These are phyloP conservation scores for Zymoseptoria passerinii DNA, from an alignment of 2,329 filamentous ascomycete genomes.

Conservation along the genomic window DNA sequence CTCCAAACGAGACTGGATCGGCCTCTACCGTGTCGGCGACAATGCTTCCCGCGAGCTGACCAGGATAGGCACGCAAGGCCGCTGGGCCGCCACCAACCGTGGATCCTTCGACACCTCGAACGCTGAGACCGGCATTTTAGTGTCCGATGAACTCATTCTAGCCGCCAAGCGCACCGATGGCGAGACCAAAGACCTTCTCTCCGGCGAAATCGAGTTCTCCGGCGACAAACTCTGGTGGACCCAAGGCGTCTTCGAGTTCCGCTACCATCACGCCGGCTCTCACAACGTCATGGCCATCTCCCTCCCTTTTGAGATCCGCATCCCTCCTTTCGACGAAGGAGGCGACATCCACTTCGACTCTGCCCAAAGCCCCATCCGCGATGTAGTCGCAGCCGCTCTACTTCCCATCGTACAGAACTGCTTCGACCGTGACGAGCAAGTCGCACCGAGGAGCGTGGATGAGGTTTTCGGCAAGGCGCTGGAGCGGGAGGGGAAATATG, in stretches of 20 bases:
- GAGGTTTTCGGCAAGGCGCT: slow-evolving; percentile 80
- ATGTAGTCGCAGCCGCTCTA: slow-evolving; percentile 66
- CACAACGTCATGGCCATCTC: slow-evolving; percentile 94
- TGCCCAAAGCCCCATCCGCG: slow-evolving; percentile 44
- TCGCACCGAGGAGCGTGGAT: slow-evolving; percentile 70
- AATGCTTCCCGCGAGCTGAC: slow-evolving; percentile 81
- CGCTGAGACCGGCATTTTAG: slow-evolving; percentile 67
- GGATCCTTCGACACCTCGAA: slow-evolving; percentile 67
- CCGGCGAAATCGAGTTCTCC: slow-evolving; percentile 76
- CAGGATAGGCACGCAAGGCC: slow-evolving; percentile 72
- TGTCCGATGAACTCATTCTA: slow-evolving; percentile 54
- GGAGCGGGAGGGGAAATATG: slow-evolving; percentile 80
- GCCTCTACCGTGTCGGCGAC: slow-evolving; percentile 91
- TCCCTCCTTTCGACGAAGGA: slow-evolving; percentile 72
- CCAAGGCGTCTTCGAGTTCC: slow-evolving; percentile 90
- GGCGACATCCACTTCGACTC: slow-evolving; percentile 41
- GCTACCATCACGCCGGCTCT: slow-evolving; percentile 88
- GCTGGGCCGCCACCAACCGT: slow-evolving; percentile 76
- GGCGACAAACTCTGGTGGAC: slow-evolving; percentile 98
- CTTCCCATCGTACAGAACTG: slow-evolving; percentile 84
- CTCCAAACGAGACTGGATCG: slow-evolving; percentile 88
- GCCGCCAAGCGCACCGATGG: slow-evolving; percentile 38
- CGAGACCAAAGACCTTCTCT: slow-evolving; percentile 52
- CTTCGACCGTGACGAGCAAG: slow-evolving; percentile 82
- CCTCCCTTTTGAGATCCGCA: slow-evolving; percentile 82